Evolutionary conservation across 2,329 filamentous ascomycete species (phyloP), one percentile per base, ranked within the genome.

Genomic region (Fusarium drepaniforme): DNA sequence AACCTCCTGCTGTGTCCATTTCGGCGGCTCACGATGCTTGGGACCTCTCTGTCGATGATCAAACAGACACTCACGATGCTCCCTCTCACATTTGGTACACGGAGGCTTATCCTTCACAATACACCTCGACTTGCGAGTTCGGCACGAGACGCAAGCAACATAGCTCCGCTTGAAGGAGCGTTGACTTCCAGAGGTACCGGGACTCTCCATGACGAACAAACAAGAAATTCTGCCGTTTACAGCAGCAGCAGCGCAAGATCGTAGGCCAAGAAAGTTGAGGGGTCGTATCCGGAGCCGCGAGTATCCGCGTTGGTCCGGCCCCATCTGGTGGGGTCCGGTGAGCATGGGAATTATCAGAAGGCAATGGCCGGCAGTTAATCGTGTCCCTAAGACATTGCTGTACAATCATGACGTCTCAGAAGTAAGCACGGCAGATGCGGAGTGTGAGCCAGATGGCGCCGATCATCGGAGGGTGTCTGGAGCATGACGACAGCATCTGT

Each of bases 71-170:
- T 74, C 72, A 4, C 72, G 72, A 6, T 74, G 72, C 15, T 74
- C 72, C 3, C 72, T 38, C 11, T 63, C 71, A 4, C 72, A 74
- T 42, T 74, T 74, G 30, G 71, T 70, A 35, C 72, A 74, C 1
- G 72, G 72, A 12, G 72, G 72, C n/a, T 59, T 74, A 13, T 74
- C 71, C 15, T 74, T 73, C 46, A 74, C 42, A 38, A 74, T 68
- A 3, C 72, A 74, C 57, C 68, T 56, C 4, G 71, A 71, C 30
- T 74, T 74, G 51, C 72, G 72, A 12, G 62, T 63, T 33, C 72
- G 71, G 18, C 72, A 74, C 1, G 71, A 74, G 4, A 74, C 68
- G 12, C 72, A 74, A 12, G 72, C 72, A 33, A 74, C 72, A 11
- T 74, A 74, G 51, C 72, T 73, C n/a, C 72, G 72, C 46, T 74